Conservation (phyloP, 148 eudicot species). For the Linanthus parryae region DNA sequence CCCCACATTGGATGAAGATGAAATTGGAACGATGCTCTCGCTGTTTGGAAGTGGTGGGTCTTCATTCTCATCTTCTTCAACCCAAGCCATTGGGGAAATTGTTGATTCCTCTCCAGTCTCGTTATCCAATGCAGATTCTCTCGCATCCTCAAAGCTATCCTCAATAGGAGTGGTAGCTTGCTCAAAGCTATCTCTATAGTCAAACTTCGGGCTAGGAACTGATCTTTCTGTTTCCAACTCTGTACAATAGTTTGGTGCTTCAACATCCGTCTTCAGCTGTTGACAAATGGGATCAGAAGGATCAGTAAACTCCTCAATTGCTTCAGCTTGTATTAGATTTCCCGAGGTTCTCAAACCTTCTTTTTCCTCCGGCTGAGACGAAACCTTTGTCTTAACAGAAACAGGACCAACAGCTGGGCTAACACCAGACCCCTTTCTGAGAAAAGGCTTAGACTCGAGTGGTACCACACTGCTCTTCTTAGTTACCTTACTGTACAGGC, state of each 20-base stretch:
- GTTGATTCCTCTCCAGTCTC: slow-evolving; percentile 48
- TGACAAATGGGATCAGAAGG: slow-evolving; percentile 23
- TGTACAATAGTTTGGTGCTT: slow-evolving; percentile 14
- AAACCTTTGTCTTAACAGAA: slow-evolving; percentile 29
- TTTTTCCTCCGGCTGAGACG: slow-evolving; percentile 37
- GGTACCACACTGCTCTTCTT: slow-evolving; percentile 97
- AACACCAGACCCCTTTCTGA: slow-evolving; percentile 54
- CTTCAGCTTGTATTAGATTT: slow-evolving; percentile 25
- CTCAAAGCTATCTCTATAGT: slow-evolving; percentile 16
- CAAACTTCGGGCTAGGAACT: slow-evolving; percentile 15
- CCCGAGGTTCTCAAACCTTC: slow-evolving; percentile 23
- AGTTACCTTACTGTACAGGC: slow-evolving; percentile 57
- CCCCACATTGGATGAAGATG: slow-evolving; percentile 26
- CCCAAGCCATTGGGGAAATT: slow-evolving; percentile 90
- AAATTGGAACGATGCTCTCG: slow-evolving; percentile 22
- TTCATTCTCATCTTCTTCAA: slow-evolving; percentile 54
- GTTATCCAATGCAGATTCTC: slow-evolving; percentile 23
- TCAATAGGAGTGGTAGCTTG: slow-evolving; percentile 27
- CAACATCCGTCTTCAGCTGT: slow-evolving; percentile 21
- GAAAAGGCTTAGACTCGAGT: slow-evolving; percentile 73
- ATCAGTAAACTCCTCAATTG: slow-evolving; percentile 21
- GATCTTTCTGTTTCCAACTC: slow-evolving; percentile 23
- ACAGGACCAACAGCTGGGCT: slow-evolving; percentile 31
- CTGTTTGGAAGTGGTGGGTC: slow-evolving; percentile 29
- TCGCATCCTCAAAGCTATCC: slow-evolving; percentile 16